Evolutionary conservation across 2,329 filamentous ascomycete genomes (phyloP), one percentile per base, ranked within the genome.

Genomic region (Calcarisporium arbuscula): DNA sequence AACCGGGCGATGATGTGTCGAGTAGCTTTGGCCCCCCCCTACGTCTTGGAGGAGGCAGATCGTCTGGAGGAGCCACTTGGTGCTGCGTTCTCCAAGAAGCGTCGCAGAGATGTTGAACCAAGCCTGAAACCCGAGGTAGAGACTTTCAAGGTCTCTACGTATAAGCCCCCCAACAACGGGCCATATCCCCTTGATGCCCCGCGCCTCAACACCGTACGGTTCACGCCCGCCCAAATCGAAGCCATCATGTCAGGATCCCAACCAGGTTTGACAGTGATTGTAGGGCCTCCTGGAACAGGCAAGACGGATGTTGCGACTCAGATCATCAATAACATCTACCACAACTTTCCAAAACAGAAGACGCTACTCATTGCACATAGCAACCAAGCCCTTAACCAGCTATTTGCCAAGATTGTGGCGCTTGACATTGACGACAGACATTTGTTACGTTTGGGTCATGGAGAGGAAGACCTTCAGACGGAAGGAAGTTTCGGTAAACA

Each of bases 281-380:
- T 98, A 42, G 92, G 92, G 1, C 92, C 92, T 35, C 92, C 92
- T 7, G 92, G 92, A 35, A 98, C 92, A 6, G 92, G 94, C 43
- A 98, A 98, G 67, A 98, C 92, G n/a, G 92, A 98, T 60, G 92
- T 98, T 34, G 89, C 88, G 30, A 95, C 90, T 5, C 92, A 98
- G 59, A 94, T 96, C 56, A 98, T 98, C 63, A 95, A 86, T 66
- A 95, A 96, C 58, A 84, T 98, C 48, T 98, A 98, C 55, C 90
- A 96, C 67, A 95, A 96, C 61, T 98, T 95, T 56, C 89, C 92
- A 7, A 72, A 82, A 44, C 88, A 98, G 58, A 83, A 87, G 48
- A 98, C 92, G 1, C 67, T 98, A 14, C 76, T 98, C 26, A 79
- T 98, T 44, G 92, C 92, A 5, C 92, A 98, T 58, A 96, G 90